phyloP scores from a whole-genome alignment of 176 grass and related monocot genomes.

The Oryza meridionalis region DNA sequence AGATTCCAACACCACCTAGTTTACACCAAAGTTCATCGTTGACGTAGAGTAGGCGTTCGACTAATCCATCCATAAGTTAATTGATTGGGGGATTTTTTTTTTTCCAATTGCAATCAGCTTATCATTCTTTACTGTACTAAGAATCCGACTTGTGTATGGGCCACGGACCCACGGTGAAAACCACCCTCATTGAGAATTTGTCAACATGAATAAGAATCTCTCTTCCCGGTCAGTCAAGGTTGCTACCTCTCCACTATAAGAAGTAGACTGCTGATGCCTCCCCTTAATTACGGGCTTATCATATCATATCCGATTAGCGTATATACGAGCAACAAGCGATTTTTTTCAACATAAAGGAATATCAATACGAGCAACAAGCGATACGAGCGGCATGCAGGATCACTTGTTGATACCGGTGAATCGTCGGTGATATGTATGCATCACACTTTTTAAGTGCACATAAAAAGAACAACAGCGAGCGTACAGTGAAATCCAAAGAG shows the following conservation, averaged over 20 bases:
- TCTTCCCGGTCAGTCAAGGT: too few species aligned
- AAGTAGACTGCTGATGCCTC: too few species aligned
- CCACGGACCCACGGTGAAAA: slow-evolving; percentile 14
- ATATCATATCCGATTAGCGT: slow-evolving; percentile 23
- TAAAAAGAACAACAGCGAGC: background rate
- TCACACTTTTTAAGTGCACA: slow-evolving; percentile 19
- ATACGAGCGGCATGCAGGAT: background rate
- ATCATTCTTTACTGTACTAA: background rate
- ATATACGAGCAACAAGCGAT: background rate
- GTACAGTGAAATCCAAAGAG: slow-evolving; percentile 13
- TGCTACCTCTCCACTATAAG: too few species aligned
- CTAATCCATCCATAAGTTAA: background rate
- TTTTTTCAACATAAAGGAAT: too few species aligned
- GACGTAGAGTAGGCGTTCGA: background rate
- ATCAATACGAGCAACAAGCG: background rate
- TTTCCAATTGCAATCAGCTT: background rate
- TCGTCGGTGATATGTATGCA: background rate
- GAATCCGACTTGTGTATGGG: background rate
- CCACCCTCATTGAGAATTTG: background rate
- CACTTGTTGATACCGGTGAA: too few species aligned
- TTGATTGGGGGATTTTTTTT: background rate
- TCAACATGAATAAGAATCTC: too few species aligned
- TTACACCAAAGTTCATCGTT: too few species aligned
- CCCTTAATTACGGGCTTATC: background rate
- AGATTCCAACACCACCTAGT: too few species aligned